Percentiles rank a stretch among this genome's conserved stretches.
Conservation (phyloP, 192 early-diverging fungal species). For the Gamsiella multidivaricata region DNA sequence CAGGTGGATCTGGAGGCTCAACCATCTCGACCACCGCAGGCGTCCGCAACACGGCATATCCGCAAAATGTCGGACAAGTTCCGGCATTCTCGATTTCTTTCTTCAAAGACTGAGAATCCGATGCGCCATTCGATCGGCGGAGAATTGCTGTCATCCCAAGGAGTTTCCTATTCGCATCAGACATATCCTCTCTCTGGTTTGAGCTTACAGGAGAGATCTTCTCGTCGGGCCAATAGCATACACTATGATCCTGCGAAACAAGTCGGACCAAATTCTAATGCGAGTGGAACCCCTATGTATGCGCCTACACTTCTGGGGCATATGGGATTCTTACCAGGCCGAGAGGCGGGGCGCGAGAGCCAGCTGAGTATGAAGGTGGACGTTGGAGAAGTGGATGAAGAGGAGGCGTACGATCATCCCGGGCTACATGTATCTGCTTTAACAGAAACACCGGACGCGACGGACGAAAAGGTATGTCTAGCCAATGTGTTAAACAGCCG, state of each 20-base stretch:
- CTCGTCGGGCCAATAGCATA: conserved; percentile 45
- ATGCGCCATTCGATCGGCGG: conserved; percentile 53
- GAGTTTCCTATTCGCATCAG: conserved; percentile 23
- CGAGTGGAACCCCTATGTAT: conserved; percentile 5
- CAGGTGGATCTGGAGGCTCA: conserved; percentile 69
- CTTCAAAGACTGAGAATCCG: conserved; percentile 28
- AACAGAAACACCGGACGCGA: conserved; percentile 18
- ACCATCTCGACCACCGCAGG: neutral
- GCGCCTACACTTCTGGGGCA: conserved; percentile 42
- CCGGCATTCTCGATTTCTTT: conserved; percentile 32
- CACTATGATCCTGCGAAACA: conserved; percentile 44
- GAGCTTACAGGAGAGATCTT: conserved; percentile 11
- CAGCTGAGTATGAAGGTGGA: conserved; percentile 11
- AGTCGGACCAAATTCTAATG: conserved; percentile 5
- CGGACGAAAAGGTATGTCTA: conserved; percentile 35
- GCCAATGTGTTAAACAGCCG: neutral
- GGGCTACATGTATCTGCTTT: conserved; percentile 35
- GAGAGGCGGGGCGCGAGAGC: conserved; percentile 22
- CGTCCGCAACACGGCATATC: conserved; percentile 19
- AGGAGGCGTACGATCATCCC: conserved; percentile 23
- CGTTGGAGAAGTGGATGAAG: conserved; percentile 40
- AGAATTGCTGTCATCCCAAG: conserved; percentile 39
- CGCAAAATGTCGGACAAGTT: conserved; percentile 54
- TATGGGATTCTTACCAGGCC: conserved; percentile 26
- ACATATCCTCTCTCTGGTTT: conserved; percentile 17